A percentile compares a stretch with the other conserved stretches of the same genome.
These are phyloP conservation scores for Candida ortonii DNA, from an alignment of 805 yeast species.

Conservation along the genomic window DNA sequence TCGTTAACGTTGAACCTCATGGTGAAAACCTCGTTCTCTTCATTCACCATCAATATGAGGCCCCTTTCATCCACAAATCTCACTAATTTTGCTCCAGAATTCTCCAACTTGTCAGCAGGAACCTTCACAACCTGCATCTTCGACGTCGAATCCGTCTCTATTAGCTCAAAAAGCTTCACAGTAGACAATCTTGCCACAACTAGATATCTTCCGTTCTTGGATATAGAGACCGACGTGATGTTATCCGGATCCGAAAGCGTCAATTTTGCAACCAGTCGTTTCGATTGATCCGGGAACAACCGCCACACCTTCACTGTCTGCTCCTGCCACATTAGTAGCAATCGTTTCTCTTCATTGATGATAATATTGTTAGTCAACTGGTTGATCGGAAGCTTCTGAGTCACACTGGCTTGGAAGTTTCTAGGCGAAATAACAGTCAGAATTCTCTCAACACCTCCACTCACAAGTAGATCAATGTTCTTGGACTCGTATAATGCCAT, in stretches of 20 bases:
- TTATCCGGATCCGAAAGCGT: slow-evolving; percentile 74
- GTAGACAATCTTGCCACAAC: slow-evolving; percentile 69
- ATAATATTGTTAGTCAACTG: slow-evolving; percentile 26
- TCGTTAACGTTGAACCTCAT: slow-evolving; percentile 38
- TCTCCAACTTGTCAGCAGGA: slow-evolving; percentile 39
- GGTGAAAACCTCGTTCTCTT: slow-evolving; percentile 52
- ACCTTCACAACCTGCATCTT: slow-evolving; percentile 51
- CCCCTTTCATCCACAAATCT: slow-evolving; percentile 44
- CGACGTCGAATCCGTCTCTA: slow-evolving; percentile 32
- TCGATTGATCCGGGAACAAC: slow-evolving; percentile 38
- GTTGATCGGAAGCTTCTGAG: slow-evolving; percentile 62
- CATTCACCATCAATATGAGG: slow-evolving; percentile 47
- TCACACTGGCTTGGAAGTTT: slow-evolving; percentile 68
- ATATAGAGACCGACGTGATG: slow-evolving; percentile 64
- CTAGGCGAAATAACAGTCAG: slow-evolving; percentile 63
- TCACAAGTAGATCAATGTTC: slow-evolving; percentile 63
- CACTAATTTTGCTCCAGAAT: slow-evolving; percentile 54
- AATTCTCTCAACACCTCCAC: slow-evolving; percentile 81
- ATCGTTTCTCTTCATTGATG: slow-evolving; percentile 44
- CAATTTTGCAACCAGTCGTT: slow-evolving; percentile 63
- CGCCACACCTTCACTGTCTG: slow-evolving; percentile 81
- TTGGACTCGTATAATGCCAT: slow-evolving; percentile 68
- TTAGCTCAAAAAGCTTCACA: slow-evolving; percentile 65
- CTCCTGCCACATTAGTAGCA: slow-evolving; percentile 77
- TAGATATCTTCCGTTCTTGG: slow-evolving; percentile 60